Percentiles rank a stretch among this genome's conserved stretches.
Conservation (phyloP, 2,329 filamentous ascomycete genomes). For the Ambrosiella xylebori region DNA sequence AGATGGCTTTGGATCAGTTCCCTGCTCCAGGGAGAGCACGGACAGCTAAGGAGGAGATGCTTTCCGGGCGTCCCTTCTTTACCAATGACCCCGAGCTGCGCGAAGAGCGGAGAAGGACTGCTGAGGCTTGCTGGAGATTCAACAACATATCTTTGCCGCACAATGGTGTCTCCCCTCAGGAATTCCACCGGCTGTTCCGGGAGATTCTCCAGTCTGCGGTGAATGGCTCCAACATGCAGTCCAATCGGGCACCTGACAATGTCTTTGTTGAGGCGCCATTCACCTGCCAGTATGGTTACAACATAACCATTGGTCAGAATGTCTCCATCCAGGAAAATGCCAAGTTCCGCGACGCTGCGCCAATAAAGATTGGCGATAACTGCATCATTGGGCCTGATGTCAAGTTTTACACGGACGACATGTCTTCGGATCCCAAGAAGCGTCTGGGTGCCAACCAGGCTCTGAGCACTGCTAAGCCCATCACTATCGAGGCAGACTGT, state of each 20-base stretch:
- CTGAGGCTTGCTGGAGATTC: slow-evolving; percentile 74
- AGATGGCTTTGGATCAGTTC: slow-evolving; percentile 37
- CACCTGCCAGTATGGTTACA: slow-evolving; percentile 88
- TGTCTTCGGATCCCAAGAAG: slow-evolving; percentile 54
- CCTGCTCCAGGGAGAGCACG: slow-evolving; percentile 21
- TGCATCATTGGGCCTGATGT: slow-evolving; percentile 70
- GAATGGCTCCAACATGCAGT: slow-evolving; percentile 32
- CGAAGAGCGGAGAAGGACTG: slow-evolving; percentile 76
- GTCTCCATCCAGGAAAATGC: slow-evolving; percentile 73
- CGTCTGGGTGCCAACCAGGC: slow-evolving; percentile 58
- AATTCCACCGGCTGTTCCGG: slow-evolving; percentile 52
- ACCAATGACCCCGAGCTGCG: slow-evolving; percentile 64
- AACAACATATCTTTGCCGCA: slow-evolving; percentile 68
- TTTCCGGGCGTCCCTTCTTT: slow-evolving; percentile 60
- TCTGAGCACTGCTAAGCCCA: slow-evolving; percentile 45
- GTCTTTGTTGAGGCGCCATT: slow-evolving; percentile 77
- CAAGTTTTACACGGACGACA: slow-evolving; percentile 61
- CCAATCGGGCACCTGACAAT: slow-evolving; percentile 48
- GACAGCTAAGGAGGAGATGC: slow-evolving; percentile 82
- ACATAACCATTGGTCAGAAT: slow-evolving; percentile 72
- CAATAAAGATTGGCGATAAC: slow-evolving; percentile 64
- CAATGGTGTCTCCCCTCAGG: slow-evolving; percentile 49
- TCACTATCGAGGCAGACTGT: slow-evolving; percentile 72
- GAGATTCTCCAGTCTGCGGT: slow-evolving; percentile 53
- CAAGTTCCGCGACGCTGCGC: slow-evolving; percentile 70